These are phyloP conservation scores for Sporobolomyces phaffii DNA, from an alignment of 768 basidiomycete species.

Conservation along the genomic window DNA sequence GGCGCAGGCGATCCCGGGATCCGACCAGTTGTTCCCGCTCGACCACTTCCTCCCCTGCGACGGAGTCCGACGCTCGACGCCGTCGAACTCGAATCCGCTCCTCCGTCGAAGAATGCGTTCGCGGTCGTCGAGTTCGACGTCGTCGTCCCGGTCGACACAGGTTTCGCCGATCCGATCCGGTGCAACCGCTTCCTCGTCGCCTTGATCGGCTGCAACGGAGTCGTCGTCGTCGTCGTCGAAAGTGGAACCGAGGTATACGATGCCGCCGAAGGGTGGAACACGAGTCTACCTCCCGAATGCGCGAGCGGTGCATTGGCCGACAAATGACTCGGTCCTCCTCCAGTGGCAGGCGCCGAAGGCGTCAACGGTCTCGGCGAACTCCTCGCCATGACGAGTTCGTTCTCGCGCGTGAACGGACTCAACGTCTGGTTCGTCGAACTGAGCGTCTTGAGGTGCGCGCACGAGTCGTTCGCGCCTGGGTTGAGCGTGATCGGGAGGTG, in stretches of 20 bases:
- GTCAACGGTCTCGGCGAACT: constrained; percentile 13
- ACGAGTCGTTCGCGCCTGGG: constrained; percentile 63
- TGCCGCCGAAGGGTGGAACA: neutral
- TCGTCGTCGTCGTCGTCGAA: neutral
- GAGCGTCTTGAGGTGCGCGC: constrained; percentile 80
- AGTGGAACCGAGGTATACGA: no score
- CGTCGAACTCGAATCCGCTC: no score
- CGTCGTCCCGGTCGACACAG: no score
- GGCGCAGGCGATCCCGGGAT: neutral
- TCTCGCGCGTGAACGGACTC: constrained; percentile 82
- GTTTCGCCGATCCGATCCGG: constrained; percentile 51
- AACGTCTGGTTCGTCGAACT: constrained; percentile 86
- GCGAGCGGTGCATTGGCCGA: neutral
- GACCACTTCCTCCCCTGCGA: no score
- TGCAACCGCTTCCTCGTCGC: constrained; percentile 72
- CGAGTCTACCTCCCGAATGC: neutral
- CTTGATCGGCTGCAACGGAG: constrained; percentile 55
- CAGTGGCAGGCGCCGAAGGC: neutral
- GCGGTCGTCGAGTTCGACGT: no score
- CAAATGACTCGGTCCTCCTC: neutral
- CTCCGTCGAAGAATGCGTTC: no score
- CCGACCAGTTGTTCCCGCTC: no score
- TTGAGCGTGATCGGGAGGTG: constrained; percentile 51
- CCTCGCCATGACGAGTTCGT: constrained; percentile 70
- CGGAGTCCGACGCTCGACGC: no score